Evolutionary conservation across 306 rosid species (phyloP), one percentile per base, ranked within the genome.

Genomic region (Chamaecrista fasciculata): DNA sequence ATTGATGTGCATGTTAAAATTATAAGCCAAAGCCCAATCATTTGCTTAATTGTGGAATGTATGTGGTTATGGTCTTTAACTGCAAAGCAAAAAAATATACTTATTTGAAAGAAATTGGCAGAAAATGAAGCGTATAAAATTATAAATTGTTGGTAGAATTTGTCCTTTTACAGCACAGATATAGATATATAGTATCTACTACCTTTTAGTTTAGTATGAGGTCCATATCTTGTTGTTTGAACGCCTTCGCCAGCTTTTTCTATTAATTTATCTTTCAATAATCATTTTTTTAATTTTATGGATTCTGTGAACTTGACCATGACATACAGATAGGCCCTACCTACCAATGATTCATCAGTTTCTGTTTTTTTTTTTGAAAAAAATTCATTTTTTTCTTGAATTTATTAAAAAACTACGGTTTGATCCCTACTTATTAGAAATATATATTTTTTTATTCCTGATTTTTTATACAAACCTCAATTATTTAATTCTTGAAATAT

Each of bases 41-140:
- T 83, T 83, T 76, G 80, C 48, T 48, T 58, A 43, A 59, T 69
- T 62, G 57, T 72, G 72, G 73, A 76, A 80, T 61, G 88, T 61
- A 40, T 79, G 72, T 51, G 67, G 78, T 57, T 76, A 57, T 64
- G 70, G 57, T 67, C 67, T 75, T 66, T 51, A 68, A 59, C 65
- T 1, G 43, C 40, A 57, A 57, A n/a, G 37, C 7, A 33, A 33
- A 31, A 31, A 29, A 2, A 12, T 5, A 31, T 8, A 1, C 42
- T 57, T 10, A 19, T 33, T 18, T 59, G 65, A 59, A 4, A 20
- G 46, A 16, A 59, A 34, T 43, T 5, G 65, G 46, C 65, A 58
- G 23, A 57, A 16, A 16, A 58, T 28, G 37, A 62, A 75, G 36
- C 31, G 25, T 25, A 23, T 78, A 71, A 64, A 75, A 66, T 53